Percentiles rank a stretch among this genome's conserved stretches.
These are phyloP conservation scores for Immersiella caudata DNA, from an alignment of 495 filamentous ascomycete genomes.

Conservation along the genomic window DNA sequence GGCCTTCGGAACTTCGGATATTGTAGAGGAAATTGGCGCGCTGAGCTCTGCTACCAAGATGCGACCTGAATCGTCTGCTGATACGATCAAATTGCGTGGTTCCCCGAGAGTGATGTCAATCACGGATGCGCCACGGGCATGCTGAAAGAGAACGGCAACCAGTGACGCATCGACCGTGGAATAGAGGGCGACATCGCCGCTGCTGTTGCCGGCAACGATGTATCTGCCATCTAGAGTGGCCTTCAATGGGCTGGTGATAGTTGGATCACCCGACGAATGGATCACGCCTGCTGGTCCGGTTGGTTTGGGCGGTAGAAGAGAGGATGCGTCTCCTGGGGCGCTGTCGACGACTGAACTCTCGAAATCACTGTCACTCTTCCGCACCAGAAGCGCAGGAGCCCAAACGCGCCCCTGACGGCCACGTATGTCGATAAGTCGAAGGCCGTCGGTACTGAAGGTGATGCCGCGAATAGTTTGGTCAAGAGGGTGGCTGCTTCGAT, in stretches of 20 bases:
- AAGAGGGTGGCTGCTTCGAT: constrained; percentile 26
- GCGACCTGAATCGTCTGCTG: constrained; percentile 27
- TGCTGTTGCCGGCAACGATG: constrained; percentile 30
- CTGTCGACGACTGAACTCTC: constrained; percentile 20
- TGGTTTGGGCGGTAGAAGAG: background rate
- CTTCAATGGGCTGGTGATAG: constrained; percentile 28
- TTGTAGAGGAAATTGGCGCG: background rate
- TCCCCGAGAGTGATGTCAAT: constrained; percentile 17
- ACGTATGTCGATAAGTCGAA: constrained; percentile 35
- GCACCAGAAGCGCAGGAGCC: constrained; percentile 35
- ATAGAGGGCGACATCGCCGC: constrained; percentile 30
- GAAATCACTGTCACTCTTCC: constrained; percentile 20
- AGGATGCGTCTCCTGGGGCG: background rate
- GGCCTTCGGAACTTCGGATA: background rate
- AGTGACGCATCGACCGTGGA: constrained; percentile 20
- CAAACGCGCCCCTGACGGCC: constrained; percentile 37
- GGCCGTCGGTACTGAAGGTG: constrained; percentile 35
- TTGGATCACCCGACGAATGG: constrained; percentile 9
- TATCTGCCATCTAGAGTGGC: constrained; percentile 16
- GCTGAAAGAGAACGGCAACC: constrained; percentile 22
- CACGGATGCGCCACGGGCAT: constrained; percentile 16
- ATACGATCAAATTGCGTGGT: constrained; percentile 20
- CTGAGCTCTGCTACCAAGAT: constrained; percentile 17
- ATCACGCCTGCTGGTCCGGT: constrained; percentile 12
- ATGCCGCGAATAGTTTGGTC: constrained; percentile 30